Percentiles rank a stretch among this genome's conserved stretches.
phyloP scores from a whole-genome alignment of 2,329 filamentous ascomycete genomes.

The Cladosporium phlei region DNA sequence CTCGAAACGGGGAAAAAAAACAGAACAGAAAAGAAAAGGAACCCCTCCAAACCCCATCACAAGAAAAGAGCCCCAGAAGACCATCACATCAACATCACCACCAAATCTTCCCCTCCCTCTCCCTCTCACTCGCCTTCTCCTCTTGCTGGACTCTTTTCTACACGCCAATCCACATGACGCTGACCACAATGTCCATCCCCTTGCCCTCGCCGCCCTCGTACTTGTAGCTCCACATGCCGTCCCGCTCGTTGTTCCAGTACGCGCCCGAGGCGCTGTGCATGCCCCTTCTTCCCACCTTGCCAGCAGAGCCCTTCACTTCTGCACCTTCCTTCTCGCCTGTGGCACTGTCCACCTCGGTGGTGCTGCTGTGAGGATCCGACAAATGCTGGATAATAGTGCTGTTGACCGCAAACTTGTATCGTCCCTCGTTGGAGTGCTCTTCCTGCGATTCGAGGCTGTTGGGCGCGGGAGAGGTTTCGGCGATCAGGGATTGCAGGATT shows the following conservation, averaged over 20 bases:
- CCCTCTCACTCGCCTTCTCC: conserved; percentile 7
- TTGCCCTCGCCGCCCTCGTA: conserved; percentile 57
- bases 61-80: neutral
- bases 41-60: neutral
- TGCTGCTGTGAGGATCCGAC: conserved; percentile 60
- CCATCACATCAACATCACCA: conserved; percentile 71
- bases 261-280: conserved; percentile 84
- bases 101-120: conserved; percentile 85
- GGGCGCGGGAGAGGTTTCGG: conserved; percentile 50
- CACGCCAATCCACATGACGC: conserved; percentile 69
- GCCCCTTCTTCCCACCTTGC: conserved; percentile 72
- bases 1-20: neutral
- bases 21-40: neutral
- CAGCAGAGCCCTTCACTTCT: conserved; percentile 59
- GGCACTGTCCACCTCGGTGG: conserved; percentile 38
- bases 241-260: conserved; percentile 87
- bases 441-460: conserved; percentile 38
- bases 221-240: conserved; percentile 87
- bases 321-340: conserved; percentile 12
- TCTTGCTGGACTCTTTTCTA: no score
- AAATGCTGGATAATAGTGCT: conserved; percentile 97
- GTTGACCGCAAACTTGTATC: conserved; percentile 93
- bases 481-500: conserved; percentile 72
- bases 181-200: conserved; percentile 50
- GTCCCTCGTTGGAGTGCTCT: conserved; percentile 46